Evolutionary conservation across 345 rosid species (phyloP), one percentile per base, ranked within the genome.

Genomic region (Boechera divaricarpa): DNA sequence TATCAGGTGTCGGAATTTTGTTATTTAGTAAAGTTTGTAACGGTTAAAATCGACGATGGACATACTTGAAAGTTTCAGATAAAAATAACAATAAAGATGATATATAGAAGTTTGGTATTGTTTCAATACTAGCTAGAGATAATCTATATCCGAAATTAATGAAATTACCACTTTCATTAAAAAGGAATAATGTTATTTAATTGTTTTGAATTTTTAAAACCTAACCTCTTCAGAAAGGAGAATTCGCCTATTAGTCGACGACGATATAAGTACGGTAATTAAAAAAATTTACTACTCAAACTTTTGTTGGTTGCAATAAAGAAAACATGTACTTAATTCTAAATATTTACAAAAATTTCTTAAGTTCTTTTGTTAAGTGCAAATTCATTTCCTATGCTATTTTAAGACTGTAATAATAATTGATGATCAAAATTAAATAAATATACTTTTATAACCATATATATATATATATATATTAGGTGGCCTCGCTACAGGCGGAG

Each of bases 401-500:
- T 3, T 52, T 52, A 16, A 21, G 42, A 62, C 11, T 63, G 44
- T 38, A 52, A 39, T 3, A 42, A 47, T 52, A 53, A 28, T 7
- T 54, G 51, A 68, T 53, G 10, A 53, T 28, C 51, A 39, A 36
- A 7, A 16, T 15, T 3, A 18, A 36, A 64, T 9, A 31, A 8
- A 64, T 45, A 0, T 9, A 32, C 33, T 10, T 21, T 65, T 66
- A 2, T 47, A 74, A 66, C 72, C 15, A 58, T 21, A 63, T 28
- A 61, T 26, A 16, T 41, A 58, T 21, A 63, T n/a, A n/a, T 28
- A 61, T 26, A 16, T 41, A 61, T 60, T 84, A 94, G 98, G 97
- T 92, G 73, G 95, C 95, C 3, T 80, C 89, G 24, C 55, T 92
- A 77, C 97, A 90, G 72, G 87, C 95, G 13, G 98, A 94, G 87